Conservation (phyloP, 768 basidiomycete species). For the Boletellus ananiceps region DNA sequence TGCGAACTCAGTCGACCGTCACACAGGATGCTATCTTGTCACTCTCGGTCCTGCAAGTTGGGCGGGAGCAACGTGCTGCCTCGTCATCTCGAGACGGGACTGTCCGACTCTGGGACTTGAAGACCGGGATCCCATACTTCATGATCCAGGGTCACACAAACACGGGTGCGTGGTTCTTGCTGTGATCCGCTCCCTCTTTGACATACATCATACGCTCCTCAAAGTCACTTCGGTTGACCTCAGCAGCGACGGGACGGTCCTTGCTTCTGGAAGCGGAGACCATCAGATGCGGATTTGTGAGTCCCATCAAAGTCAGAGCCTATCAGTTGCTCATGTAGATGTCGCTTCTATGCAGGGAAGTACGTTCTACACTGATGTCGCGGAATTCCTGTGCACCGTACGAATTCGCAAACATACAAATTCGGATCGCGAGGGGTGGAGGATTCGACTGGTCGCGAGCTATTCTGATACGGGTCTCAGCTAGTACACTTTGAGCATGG, state of each 20-base stretch:
- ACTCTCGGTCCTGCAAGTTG: slow-evolving; percentile 29
- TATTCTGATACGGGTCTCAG: slow-evolving; percentile 2
- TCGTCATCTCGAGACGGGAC: slow-evolving; percentile 38
- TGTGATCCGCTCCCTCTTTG: slow-evolving; percentile 16
- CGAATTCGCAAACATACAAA: neutral
- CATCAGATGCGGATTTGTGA: slow-evolving; percentile 36
- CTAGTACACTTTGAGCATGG: neutral
- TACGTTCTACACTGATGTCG: slow-evolving; percentile 24
- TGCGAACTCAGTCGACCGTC: neutral
- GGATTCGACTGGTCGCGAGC: slow-evolving; percentile 2
- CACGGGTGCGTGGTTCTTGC: slow-evolving; percentile 28
- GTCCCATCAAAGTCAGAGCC: slow-evolving; percentile 10
- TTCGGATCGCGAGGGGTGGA: slow-evolving; percentile 9
- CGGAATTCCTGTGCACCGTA: neutral
- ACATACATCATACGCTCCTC: neutral
- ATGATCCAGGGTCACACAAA: slow-evolving; percentile 35
- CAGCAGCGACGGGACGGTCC: slow-evolving; percentile 25
- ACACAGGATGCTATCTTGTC: slow-evolving; percentile 31
- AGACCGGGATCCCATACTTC: slow-evolving; percentile 29
- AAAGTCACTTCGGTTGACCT: slow-evolving; percentile 39
- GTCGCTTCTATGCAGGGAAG: slow-evolving; percentile 21
- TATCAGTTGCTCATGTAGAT: slow-evolving; percentile 12
- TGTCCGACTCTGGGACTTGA: slow-evolving; percentile 35
- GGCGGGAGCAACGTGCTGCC: slow-evolving; percentile 30
- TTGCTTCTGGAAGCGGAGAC: slow-evolving; percentile 38